These are phyloP conservation scores for Penicillium fuscoglaucum DNA, from an alignment of 2,329 filamentous ascomycete species.

Conservation along the genomic window DNA sequence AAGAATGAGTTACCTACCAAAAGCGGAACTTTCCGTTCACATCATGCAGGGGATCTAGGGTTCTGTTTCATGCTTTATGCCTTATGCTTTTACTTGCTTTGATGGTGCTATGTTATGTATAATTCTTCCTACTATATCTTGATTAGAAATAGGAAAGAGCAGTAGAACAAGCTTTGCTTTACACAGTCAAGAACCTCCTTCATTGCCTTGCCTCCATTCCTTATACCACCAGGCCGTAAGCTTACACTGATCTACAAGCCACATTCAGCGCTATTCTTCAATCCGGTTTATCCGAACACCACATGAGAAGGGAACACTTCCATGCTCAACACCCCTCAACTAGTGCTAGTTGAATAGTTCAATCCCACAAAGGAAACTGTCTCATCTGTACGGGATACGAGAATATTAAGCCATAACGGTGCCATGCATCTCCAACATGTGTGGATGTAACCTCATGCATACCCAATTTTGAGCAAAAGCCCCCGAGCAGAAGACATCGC, in stretches of 20 bases:
- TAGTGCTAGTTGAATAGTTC: background rate
- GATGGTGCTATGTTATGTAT: no score
- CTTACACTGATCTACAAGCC: background rate
- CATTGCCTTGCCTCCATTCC: background rate
- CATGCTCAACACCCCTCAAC: background rate
- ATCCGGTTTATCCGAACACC: background rate
- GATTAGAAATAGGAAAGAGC: background rate
- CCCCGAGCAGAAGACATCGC: background rate
- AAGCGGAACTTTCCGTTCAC: background rate
- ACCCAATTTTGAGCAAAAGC: background rate
- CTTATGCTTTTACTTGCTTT: background rate
- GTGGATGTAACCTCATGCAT: background rate
- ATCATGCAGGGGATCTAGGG: background rate
- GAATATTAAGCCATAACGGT: background rate
- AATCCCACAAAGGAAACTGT: background rate
- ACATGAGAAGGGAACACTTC: rapidly evolving
- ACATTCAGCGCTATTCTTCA: background rate
- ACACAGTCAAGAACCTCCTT: background rate
- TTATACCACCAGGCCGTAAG: background rate
- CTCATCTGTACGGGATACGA: background rate
- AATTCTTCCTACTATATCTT: background rate
- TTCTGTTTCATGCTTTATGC: background rate
- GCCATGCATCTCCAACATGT: no score
- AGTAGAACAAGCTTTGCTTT: background rate
- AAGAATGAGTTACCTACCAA: background rate